Evolutionary conservation across 1,284 basidiomycete species (phyloP), one percentile per base, ranked within the genome.

Genomic region (Heterobasidion parviporum): DNA sequence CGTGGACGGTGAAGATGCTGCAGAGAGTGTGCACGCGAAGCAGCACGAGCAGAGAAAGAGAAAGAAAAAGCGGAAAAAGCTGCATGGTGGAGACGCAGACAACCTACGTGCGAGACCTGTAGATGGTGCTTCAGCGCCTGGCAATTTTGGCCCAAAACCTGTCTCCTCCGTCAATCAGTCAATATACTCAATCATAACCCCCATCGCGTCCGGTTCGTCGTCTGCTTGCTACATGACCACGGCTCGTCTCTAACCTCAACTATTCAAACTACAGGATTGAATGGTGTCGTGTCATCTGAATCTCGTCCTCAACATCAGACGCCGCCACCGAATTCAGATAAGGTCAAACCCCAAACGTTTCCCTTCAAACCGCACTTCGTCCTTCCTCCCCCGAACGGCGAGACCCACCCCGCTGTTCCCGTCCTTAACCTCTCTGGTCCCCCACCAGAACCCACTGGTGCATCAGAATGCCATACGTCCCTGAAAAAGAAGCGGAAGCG

Each of bases 371-470:
- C 9, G 18, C 15, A 8, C 48, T 20, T 32, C 15, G 9, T 15
- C 18, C 16, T 18, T 20, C 48, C 15, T 14, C 48, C 8, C 15
- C 18, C 18, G 32, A 16, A 20, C 46, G 1, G 12, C 3, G 10
- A 54, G n/a, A 15, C 34, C 10, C 53, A 18, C 18, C 45, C 53
- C 20, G 43, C 57, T 16, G 44, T 70, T 2, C 76, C 80, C 12
- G 59, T 87, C 18, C 69, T 87, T 33, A 87, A 87, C 60, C 72
- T 87, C 12, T 68, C 67, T 26, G 80, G 81, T 1, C 77, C 78
- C n/a, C 76, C 72, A 15, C 58, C 70, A 47, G 68, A 65, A 32
- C 67, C 67, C 41, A 64, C 66, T n/a, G 64, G 67, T 12, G 55
- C 48, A 15, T 56, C 56, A 15, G 61, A 59, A 26, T 62, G 61